Conservation (phyloP, 2,329 filamentous ascomycete genomes). For the Pestalotiopsis sp. region DNA sequence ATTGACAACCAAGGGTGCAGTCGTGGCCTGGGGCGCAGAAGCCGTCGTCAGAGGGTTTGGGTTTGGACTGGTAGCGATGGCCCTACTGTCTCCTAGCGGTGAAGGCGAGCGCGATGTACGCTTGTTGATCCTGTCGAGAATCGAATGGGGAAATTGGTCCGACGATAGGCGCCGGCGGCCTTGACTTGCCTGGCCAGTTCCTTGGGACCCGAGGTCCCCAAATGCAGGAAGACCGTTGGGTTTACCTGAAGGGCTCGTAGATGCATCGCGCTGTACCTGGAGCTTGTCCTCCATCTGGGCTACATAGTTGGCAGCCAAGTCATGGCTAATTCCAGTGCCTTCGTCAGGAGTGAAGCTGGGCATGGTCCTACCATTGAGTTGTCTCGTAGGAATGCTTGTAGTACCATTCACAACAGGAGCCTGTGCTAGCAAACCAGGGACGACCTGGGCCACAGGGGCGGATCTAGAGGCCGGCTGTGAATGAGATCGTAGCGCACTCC, state of each 20-base stretch:
- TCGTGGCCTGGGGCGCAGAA: conserved; percentile 39
- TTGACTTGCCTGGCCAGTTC: conserved; percentile 35
- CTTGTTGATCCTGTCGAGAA: conserved; percentile 53
- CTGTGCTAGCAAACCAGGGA: conserved; percentile 30
- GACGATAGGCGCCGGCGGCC: conserved; percentile 49
- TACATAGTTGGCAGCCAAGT: conserved; percentile 44
- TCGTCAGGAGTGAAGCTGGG: conserved; percentile 62
- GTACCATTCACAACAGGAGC: conserved; percentile 39
- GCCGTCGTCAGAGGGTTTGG: conserved; percentile 42
- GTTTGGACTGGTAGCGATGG: conserved; percentile 42
- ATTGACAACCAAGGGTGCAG: conserved; percentile 42
- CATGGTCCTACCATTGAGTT: conserved; percentile 52
- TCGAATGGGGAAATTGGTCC: conserved; percentile 55
- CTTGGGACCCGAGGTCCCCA: conserved; percentile 45
- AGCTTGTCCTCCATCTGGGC: conserved; percentile 51
- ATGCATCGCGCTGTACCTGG: conserved; percentile 37
- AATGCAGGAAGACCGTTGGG: conserved; percentile 43
- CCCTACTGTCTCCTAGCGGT: conserved; percentile 47
- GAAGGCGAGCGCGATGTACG: conserved; percentile 59
- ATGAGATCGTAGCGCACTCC: conserved; percentile 63
- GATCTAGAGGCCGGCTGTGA: conserved; percentile 64
- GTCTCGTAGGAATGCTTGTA: conserved; percentile 38
- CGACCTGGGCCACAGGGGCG: conserved; percentile 33
- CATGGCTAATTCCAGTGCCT: conserved; percentile 46
- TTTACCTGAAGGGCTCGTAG: conserved; percentile 25